These are phyloP conservation scores for Linanthus parryae DNA, from an alignment of 148 eudicot genomes.

Conservation along the genomic window DNA sequence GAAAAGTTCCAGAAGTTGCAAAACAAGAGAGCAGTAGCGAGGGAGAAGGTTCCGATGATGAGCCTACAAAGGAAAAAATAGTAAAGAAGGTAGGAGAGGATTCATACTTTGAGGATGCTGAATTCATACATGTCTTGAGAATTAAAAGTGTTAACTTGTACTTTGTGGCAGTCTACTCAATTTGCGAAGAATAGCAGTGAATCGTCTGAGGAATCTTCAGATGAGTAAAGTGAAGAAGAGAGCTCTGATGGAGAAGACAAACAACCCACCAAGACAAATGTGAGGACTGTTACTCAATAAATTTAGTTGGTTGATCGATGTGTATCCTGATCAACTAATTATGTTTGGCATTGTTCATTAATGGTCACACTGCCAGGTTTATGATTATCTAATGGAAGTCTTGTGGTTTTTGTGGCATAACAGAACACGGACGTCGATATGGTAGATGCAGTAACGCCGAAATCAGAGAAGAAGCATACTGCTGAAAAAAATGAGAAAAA, in stretches of 20 bases:
- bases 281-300: neutral
- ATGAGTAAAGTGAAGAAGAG: conserved; percentile 29
- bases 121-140: neutral
- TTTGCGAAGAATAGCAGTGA: conserved; percentile 20
- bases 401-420: neutral
- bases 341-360: neutral
- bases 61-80: neutral
- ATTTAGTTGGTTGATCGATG: no score
- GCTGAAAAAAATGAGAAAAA: conserved; percentile 14
- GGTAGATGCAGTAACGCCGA: conserved; percentile 50
- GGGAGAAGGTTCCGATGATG: conserved; percentile 20
- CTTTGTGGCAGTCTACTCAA: conserved; percentile 10
- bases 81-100: conserved; percentile 4
- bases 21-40: conserved; percentile 1
- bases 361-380: neutral
- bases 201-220: conserved; percentile 33
- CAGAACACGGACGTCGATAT: conserved; percentile 71
- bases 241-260: conserved; percentile 33
- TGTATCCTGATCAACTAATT: no score
- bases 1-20: neutral
- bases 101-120: neutral
- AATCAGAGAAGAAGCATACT: conserved; percentile 12
- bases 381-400: no score
- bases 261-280: conserved; percentile 34
- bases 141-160: neutral